Evolutionary conservation across 768 basidiomycete species (phyloP), one percentile per base, ranked within the genome.

Genomic region (Xerocomus spinulosus): DNA sequence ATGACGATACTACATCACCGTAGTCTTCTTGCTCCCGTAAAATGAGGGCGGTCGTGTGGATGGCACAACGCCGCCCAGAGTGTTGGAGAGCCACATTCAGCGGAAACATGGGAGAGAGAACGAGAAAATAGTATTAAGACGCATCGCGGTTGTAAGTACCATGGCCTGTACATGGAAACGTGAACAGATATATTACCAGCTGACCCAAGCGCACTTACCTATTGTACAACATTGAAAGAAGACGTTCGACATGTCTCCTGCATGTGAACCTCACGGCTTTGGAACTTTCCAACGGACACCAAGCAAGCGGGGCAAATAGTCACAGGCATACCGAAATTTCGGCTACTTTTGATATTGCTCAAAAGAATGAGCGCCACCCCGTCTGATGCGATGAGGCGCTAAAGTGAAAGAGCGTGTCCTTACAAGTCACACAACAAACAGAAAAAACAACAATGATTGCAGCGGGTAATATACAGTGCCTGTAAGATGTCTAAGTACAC

Each of bases 31-130:
- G 92, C 91, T 94, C 85, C 78, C 82, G 68, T 91, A 89, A 94
- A 95, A 95, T 94, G 86, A 92, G 90, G 81, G 84, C 83, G 78
- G 73, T 73, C 87, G 86, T 82, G 83, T 92, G 66, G 69, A 64
- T 62, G 58, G 50, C 67, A 51, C 56, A 58, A 82, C 85, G 85
- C 78, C 80, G 82, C 79, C 85, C 92, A 94, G 92, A 94, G 92
- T 95, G 92, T 94, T 79, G 79, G 79, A 79, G 90, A 95, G 92
- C 92, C 64, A 45, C 23, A 3, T 29, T 24, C 14, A 20, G 5
- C 14, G 20, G 56, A 46, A 24, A 46, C 18, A 21, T 4, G 23
- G 9, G 9, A 9, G 3, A 17, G 34, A 44, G 30, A 30, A 44
- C 5, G 12, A 45, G 2, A 30, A 23, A 37, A n/a, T 49, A 3